Conservation (phyloP, 768 basidiomycete genomes). For the Neoboletus brunneissimus region DNA sequence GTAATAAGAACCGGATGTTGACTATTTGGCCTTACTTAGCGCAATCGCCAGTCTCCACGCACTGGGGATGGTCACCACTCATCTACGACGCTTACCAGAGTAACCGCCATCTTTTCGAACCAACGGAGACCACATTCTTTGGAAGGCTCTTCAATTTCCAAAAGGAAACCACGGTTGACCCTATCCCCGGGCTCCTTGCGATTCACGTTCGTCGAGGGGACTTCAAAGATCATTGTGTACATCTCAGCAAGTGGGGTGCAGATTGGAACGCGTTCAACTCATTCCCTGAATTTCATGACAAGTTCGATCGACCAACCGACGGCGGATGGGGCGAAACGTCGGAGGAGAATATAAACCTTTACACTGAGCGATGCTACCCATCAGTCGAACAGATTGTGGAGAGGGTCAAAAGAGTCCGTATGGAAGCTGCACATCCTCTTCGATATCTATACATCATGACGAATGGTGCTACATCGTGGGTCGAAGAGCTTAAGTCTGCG, state of each 20-base stretch:
- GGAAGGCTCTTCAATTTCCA: not conserved
- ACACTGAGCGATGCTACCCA: constrained; percentile 43
- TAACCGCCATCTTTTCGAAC: constrained; percentile 31
- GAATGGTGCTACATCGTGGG: constrained; percentile 43
- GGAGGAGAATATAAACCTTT: constrained; percentile 23
- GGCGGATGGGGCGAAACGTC: constrained; percentile 15
- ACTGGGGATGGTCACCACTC: constrained; percentile 39
- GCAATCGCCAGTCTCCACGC: constrained; percentile 33
- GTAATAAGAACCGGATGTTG: constrained; percentile 31
- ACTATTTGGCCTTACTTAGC: constrained; percentile 35
- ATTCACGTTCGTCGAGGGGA: constrained; percentile 54
- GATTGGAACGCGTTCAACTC: constrained; percentile 46
- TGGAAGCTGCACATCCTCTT: constrained; percentile 25
- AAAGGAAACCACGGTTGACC: constrained; percentile 6
- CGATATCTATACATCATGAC: constrained; percentile 46
- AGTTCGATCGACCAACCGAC: constrained; percentile 31
- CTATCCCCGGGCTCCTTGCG: constrained; percentile 43
- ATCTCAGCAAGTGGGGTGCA: constrained; percentile 35
- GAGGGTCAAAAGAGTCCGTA: constrained; percentile 36
- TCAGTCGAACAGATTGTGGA: constrained; percentile 41
- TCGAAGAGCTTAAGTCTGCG: constrained; percentile 37
- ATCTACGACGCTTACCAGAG: constrained; percentile 31
- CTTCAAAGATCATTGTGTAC: constrained; percentile 43
- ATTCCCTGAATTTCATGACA: constrained; percentile 42
- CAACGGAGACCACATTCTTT: not conserved